Evolutionary conservation across 2,329 filamentous ascomycete genomes (phyloP).

Genomic region (Fusarium citri): DNA sequence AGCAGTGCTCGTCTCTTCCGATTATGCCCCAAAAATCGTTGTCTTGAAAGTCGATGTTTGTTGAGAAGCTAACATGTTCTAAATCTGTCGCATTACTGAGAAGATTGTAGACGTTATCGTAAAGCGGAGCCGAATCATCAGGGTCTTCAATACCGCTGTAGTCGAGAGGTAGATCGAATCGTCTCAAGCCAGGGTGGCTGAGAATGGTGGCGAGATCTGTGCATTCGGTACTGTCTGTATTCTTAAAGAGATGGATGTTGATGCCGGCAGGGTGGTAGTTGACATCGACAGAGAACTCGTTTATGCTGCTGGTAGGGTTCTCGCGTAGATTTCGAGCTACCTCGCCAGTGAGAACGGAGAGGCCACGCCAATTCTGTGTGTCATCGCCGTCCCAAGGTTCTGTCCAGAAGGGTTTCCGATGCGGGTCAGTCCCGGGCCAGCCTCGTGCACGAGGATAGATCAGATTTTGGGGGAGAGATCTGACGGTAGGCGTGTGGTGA

Average conservation of each 20-base stretch:
- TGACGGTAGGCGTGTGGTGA: conserved; percentile 50
- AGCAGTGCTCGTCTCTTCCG: not conserved
- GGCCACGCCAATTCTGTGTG: conserved; percentile 46
- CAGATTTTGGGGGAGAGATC: conserved; percentile 46
- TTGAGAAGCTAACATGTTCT: conserved; percentile 39
- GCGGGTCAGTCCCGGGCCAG: conserved; percentile 13
- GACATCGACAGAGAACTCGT: conserved; percentile 51
- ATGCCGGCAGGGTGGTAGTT: conserved; percentile 49
- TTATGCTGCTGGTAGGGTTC: not conserved
- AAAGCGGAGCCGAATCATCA: not conserved
- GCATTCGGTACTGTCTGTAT: not conserved
- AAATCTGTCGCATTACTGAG: conserved; percentile 34
- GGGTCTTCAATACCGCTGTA: accelerated
- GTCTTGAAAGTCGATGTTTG: not conserved
- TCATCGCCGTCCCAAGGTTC: not conserved
- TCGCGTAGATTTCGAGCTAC: conserved; percentile 40
- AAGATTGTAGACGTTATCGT: not conserved
- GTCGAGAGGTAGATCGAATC: conserved; percentile 15
- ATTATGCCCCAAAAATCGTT: not conserved
- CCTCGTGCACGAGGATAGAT: conserved; percentile 53
- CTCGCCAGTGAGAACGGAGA: conserved; percentile 44
- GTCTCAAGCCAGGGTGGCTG: not conserved
- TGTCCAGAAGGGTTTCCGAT: not conserved
- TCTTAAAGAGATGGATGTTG: conserved; percentile 27
- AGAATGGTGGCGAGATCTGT: conserved; percentile 6